Percentiles rank a stretch among this genome's conserved stretches.
Conservation (phyloP, 78 protist genomes). For the Dictyostelium purpureum region DNA sequence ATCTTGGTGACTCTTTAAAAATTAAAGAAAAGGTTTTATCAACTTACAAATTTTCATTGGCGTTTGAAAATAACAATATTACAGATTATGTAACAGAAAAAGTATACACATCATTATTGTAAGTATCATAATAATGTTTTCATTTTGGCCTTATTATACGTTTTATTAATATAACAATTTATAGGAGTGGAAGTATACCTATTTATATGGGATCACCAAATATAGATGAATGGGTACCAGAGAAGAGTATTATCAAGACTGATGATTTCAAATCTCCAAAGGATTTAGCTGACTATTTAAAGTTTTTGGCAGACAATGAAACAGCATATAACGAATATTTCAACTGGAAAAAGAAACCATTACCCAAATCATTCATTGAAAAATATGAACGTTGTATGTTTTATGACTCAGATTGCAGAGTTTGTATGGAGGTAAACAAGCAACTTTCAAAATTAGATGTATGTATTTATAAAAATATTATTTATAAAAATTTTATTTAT, state of each 20-base stretch:
- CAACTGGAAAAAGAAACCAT: slow-evolving; percentile 51
- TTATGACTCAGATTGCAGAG: slow-evolving; percentile 40
- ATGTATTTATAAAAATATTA: background rate
- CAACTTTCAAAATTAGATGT: background rate
- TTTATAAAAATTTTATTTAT: background rate
- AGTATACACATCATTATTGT: slow-evolving; percentile 54
- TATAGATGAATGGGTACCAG: slow-evolving; percentile 72
- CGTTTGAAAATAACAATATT: slow-evolving; percentile 58
- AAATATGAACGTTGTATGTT: slow-evolving; percentile 54
- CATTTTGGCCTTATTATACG: background rate
- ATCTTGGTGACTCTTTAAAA: slow-evolving; percentile 37
- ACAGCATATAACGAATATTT: slow-evolving; percentile 54
- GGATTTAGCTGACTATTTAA: slow-evolving; percentile 26
- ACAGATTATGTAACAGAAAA: slow-evolving; percentile 70
- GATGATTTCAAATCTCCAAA: slow-evolving; percentile 63
- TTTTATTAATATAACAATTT: background rate
- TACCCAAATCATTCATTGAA: background rate
- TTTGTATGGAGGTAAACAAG: slow-evolving; percentile 1
- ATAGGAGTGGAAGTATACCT: slow-evolving; percentile 72
- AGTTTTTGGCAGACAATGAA: slow-evolving; percentile 19
- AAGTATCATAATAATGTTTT: background rate
- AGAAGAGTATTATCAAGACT: slow-evolving; percentile 39
- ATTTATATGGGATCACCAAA: slow-evolving; percentile 71
- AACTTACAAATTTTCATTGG: slow-evolving; percentile 29
- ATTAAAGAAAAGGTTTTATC: slow-evolving; percentile 33